Evolutionary conservation across 2,329 filamentous ascomycete species (phyloP), one percentile per base, ranked within the genome.

Genomic region (Epichloe hybrida): DNA sequence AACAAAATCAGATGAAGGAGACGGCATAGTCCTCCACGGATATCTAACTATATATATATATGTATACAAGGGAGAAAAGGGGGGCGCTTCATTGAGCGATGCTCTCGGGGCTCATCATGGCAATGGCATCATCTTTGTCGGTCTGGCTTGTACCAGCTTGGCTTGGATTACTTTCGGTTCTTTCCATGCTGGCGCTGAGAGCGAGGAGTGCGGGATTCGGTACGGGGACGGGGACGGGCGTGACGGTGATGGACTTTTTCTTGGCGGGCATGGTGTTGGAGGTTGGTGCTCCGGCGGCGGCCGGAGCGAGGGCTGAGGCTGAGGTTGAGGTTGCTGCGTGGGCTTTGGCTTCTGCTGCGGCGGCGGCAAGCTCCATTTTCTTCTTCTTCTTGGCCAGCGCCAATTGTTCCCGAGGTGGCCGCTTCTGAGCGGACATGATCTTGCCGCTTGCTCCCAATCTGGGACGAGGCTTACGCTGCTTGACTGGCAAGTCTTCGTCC

Each of bases 401-500:
- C 50, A 88, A 82, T 64, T 90, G 86, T 64, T 93, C 87, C 62
- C 86, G 83, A 21, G 88, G 78, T 35, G 88, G 86, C 7, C 87
- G 76, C 70, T 94, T 95, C 59, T 89, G 81, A 35, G 88, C 87
- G 49, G 83, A 86, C 11, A 85, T 84, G 57, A 95, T 95, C 73
- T 94, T 95, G 61, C 88, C 88, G 20, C 84, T 90, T 20, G 80
- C 78, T 36, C 77, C 77, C 23, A 80, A 74, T 35, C 78, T 73
- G n/a, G 80, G 78, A n/a, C 78, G 74, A 23, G 71, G 88, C 69
- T 71, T 84, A 72, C 88, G 78, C 69, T 98, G 93, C 69, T 98
- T 98, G 50, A 84, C 80, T 15, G 94, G 93, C 23, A 98, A 72
- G 58, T 98, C 91, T 62, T 97, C 88, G 68, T 98, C 93, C 71